Base-by-base conservation (phyloP, 202 grass and related monocot species). In the Saccharum hybrid region DNA sequence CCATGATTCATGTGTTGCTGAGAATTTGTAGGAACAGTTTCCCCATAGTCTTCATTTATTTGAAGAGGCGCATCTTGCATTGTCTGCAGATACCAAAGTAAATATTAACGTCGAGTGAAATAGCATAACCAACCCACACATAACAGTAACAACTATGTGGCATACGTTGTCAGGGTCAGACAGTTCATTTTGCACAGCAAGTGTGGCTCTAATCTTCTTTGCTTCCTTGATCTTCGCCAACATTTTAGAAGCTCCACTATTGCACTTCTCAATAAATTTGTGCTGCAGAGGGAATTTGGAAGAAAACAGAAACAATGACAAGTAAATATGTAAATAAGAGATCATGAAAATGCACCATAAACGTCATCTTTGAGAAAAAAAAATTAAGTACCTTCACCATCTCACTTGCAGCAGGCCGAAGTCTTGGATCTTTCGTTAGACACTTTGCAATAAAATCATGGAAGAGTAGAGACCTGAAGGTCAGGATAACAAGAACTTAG, bases 371-470 rank as follows among this genome's bases (percentile, higher is more conserved):
- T 75, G 40, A 63, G 42, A 89, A 7, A 33, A n/a, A n/a, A n/a
- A 33, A 77, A 88, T 76, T 71, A 62, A 80, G 63, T 94, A 95
- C 96, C 93, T 98, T 98, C 63, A 98, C 60, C 91, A 98, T 98
- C 86, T 98, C 96, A 72, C 67, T 82, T 82, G 96, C 96, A 79
- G 91, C 69, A 87, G 96, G 96, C 18, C 96, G 91, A 81, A 94
- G 85, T 75, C 96, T 90, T 76, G 96, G 91, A 86, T 98, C 96
- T 91, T 98, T 98, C 77, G 96, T 98, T 83, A 98, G 82, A 86
- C 93, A 98, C 81, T 98, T 98, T 7, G 96, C 96, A 87, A 96
- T 98, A 92, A 98, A 98, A 96, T 98, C 96, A 90, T 98, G 96
- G 78, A 98, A 98, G 79, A 98, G 77, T 85, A 98, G 93, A 61